Percentiles rank a stretch among this genome's conserved stretches.
Evolutionary conservation across 2,329 filamentous ascomycete genomes (phyloP).

Genomic region (Neofusicoccum umdonicola): DNA sequence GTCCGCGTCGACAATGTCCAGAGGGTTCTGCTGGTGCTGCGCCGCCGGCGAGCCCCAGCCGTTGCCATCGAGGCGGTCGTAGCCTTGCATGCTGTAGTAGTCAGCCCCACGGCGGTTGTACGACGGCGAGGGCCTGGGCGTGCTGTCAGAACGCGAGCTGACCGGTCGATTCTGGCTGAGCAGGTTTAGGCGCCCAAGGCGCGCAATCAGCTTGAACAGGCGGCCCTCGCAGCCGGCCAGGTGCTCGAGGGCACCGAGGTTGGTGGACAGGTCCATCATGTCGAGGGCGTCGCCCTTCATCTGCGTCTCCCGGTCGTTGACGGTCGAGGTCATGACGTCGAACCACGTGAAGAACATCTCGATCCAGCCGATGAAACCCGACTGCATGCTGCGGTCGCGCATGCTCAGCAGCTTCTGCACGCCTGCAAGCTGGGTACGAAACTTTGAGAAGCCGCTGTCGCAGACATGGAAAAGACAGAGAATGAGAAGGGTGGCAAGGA

Average conservation of each 20-base stretch:
- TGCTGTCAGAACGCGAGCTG: conserved; percentile 32
- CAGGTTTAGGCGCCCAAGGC: conserved; percentile 79
- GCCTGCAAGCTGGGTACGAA: conserved; percentile 88
- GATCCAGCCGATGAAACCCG: conserved; percentile 79
- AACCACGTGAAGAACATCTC: conserved; percentile 92
- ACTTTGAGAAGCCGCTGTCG: conserved; percentile 88
- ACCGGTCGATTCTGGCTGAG: conserved; percentile 66
- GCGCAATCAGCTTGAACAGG: conserved; percentile 81
- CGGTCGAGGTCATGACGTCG: conserved; percentile 85
- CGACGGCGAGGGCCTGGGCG: conserved; percentile 33
- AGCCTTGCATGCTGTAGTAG: conserved; percentile 51
- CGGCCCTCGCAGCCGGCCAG: conserved; percentile 82
- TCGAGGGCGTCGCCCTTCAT: conserved; percentile 63
- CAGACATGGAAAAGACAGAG: conserved; percentile 92
- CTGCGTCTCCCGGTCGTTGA: conserved; percentile 88
- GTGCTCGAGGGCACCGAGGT: conserved; percentile 73
- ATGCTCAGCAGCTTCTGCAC: conserved; percentile 86
- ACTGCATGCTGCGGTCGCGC: conserved; percentile 61
- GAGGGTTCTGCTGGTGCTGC: conserved; percentile 37
- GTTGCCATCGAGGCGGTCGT: conserved; percentile 64
- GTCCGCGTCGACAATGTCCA: conserved; percentile 51
- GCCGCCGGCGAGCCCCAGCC: conserved; percentile 61
- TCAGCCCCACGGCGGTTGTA: conserved; percentile 40
- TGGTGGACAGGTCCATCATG: conserved; percentile 61
- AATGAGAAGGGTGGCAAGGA: conserved; percentile 81